Evolutionary conservation across 208 protist genomes (phyloP), one percentile per base, ranked within the genome.

Genomic region (Willaertia magna): DNA sequence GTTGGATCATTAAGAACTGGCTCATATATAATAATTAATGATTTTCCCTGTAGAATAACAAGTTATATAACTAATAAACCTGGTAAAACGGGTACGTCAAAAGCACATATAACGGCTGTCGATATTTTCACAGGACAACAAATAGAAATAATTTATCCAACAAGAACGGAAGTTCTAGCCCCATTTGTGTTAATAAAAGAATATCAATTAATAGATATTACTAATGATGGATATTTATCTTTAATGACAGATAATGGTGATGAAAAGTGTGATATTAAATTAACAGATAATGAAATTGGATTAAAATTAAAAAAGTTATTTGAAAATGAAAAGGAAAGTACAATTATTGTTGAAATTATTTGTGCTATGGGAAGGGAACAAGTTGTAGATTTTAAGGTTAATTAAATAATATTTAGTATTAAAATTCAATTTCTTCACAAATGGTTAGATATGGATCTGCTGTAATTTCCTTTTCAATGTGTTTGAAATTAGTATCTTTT

Each of bases 81-180:
- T 75, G 98, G 98, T 87, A 99, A 99, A 93, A 97, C 99, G 92
- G 98, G 98, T 86, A 95, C 97, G 90, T 97, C 98, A 46, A 99
- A 99, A 93, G 96, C 98, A 74, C 94, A 97, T 88, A 95, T 99
- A 87, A 93, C 94, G 85, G 97, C 92, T 78, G 95, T 97, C 76
- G 98, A 99, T 88, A 98, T 99, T 87, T 99, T 99, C 93, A 99
- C 94, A 82, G 94, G 95, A 86, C 98, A 97, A 91, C 98, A 98
- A 91, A 94, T 98, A 87, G 97, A 99, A 92, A 96, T 97, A 85
- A 93, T 98, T 88, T 94, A 92, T 49, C 96, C 96, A 52, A 97
- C 97, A 61, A 98, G 96, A 46, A 95, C 98, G 90, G 98, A 98
- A 88, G 95, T 99, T 74, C 91, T 97, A 79, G 95, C 95, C 30